Evolutionary conservation across 1,284 basidiomycete species (phyloP), one percentile per base, ranked within the genome.

Genomic region (Earliella scabrosa): DNA sequence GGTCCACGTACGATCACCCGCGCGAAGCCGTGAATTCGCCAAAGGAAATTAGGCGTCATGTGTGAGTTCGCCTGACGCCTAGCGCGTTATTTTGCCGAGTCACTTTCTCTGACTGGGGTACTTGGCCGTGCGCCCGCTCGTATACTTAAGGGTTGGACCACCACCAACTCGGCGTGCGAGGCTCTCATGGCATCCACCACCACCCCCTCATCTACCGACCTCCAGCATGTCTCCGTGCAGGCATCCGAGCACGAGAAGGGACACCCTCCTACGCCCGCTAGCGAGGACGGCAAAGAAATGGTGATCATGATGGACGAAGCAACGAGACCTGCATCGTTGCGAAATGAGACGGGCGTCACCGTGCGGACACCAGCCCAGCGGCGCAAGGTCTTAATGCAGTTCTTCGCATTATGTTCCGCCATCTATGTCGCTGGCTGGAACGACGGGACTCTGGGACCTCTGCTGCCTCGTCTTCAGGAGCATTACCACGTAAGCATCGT

Each of bases 371-470:
- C 61, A 1, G 53, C 57, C 1, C 59, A 61, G 57, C 53, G 50
- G 21, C 55, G 63, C 31, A 65, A 48, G n/a, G 45, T 32, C 5
- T 56, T 59, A 40, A 58, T 77, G 16, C 77, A 79, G 54, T 76
- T 79, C 54, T 60, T 66, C 1, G 61, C 75, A 0, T 63, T 80
- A 11, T 78, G 75, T 61, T 79, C 69, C 64, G 63, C 70, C n/a
- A 62, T 78, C 23, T 79, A 78, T 47, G 61, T 84, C 13, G 71
- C 74, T 4, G 86, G 86, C 7, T 87, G 84, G 83, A 86, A 85
- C 64, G 85, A 87, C 64, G 80, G 80, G 1, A 78, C 79, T 11
- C 79, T 80, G n/a, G 85, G 85, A 0, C 83, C 85, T 2, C 69
- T 87, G 14, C 67, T 87, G 1, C 85, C 83, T n/a, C 72, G 75